A percentile compares a stretch with the other conserved stretches of the same genome.
Evolutionary conservation across 192 early-diverging fungal species (phyloP).

Genomic region (Linnemannia hyalina): DNA sequence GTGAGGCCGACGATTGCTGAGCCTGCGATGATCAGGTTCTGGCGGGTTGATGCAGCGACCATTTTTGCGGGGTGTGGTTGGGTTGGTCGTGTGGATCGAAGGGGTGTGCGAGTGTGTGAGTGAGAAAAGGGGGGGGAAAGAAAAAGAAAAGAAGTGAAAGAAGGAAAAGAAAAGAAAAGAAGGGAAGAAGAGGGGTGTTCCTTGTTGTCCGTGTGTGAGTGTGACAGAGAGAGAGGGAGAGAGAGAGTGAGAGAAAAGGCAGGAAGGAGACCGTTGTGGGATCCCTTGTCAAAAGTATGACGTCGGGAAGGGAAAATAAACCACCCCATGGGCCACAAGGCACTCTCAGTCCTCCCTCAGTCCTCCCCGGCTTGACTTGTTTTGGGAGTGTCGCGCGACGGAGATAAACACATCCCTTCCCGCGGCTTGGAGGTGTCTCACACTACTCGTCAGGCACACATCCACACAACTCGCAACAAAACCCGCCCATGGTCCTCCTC

Average conservation of each 20-base stretch:
- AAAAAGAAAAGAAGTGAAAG: not conserved
- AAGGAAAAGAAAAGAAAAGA: not conserved
- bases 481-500: not conserved
- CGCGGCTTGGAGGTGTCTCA: not conserved
- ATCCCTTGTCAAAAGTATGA: not conserved
- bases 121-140: not conserved
- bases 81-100: not conserved
- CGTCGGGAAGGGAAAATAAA: not conserved
- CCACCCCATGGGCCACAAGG: not conserved
- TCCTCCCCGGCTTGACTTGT: not conserved
- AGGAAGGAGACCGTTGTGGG: not conserved
- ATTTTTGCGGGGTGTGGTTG: conserved; percentile 7
- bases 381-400: not conserved
- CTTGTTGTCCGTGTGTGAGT: not conserved
- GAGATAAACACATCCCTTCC: not conserved
- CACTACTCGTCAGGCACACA: not conserved
- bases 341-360: not conserved
- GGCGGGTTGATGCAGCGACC: conserved; percentile 44
- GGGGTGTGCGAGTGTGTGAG: not conserved
- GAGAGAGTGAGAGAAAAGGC: too few species aligned
- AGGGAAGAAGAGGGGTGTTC: not conserved
- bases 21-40: conserved; percentile 44
- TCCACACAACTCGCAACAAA: too few species aligned
- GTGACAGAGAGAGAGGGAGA: too few species aligned
- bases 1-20: conserved; percentile 48